phyloP scores from a whole-genome alignment of 2,329 filamentous ascomycete species.

The Venturia oleaginea region DNA sequence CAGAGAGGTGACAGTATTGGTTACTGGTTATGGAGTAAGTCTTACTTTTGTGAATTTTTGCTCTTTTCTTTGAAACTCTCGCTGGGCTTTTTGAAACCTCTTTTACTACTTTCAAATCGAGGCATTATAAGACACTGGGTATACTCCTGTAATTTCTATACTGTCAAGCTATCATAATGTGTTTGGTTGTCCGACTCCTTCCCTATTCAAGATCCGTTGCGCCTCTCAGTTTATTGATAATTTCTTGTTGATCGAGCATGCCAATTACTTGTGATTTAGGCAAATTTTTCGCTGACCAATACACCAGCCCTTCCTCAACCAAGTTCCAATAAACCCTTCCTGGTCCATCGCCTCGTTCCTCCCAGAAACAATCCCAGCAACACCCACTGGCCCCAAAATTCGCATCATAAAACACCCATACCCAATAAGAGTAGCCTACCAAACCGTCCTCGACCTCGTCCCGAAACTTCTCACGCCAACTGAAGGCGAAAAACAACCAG shows the following conservation, averaged over 20 bases:
- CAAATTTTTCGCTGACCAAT: not conserved
- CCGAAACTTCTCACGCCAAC: conserved; percentile 21
- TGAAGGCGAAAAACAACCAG: conserved; percentile 11
- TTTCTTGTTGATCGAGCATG: too few relatives aligned
- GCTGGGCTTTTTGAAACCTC: too few relatives aligned
- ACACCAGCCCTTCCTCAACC: conserved; percentile 25
- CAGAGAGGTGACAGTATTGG: conserved; percentile 9
- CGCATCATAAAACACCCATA: conserved; percentile 26
- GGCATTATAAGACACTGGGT: too few relatives aligned
- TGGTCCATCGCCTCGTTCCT: conserved; percentile 30
- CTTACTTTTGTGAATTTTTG: too few relatives aligned
- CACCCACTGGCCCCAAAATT: conserved; percentile 21
- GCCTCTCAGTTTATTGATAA: too few relatives aligned
- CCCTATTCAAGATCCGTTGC: too few relatives aligned
- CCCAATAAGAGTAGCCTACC: conserved; percentile 28
- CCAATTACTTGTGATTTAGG: too few relatives aligned
- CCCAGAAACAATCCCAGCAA: conserved; percentile 25
- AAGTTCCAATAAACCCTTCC: conserved; percentile 26
- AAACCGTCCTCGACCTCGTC: conserved; percentile 21
- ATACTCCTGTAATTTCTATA: not conserved
- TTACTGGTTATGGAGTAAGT: conserved; percentile 14
- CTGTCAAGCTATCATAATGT: not conserved
- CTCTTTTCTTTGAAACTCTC: too few relatives aligned
- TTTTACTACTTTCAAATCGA: too few relatives aligned
- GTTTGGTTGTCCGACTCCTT: too few relatives aligned